Percentiles rank a stretch among this genome's conserved stretches.
Conservation (phyloP, 208 protist genomes). For the Trypanosoma theileri region DNA sequence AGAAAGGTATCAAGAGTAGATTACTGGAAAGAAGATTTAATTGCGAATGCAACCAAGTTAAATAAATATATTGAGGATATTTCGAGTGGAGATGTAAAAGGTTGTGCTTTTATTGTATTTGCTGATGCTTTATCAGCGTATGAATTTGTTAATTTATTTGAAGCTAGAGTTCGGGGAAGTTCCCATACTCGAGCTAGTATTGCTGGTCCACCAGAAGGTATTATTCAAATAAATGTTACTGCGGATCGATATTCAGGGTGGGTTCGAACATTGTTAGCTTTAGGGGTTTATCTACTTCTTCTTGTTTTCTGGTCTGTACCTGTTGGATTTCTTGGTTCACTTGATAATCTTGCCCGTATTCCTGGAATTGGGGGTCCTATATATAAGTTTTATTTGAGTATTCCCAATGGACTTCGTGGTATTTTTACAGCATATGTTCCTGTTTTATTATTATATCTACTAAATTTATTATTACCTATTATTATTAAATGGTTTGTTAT, state of each 20-base stretch:
- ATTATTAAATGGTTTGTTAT: constrained; percentile 66
- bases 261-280: constrained; percentile 49
- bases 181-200: constrained; percentile 53
- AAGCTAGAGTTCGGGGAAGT: constrained; percentile 37
- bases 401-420: constrained; percentile 44
- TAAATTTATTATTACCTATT: constrained; percentile 74
- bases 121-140: constrained; percentile 54
- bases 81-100: constrained; percentile 33
- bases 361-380: constrained; percentile 46
- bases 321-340: constrained; percentile 69
- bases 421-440: constrained; percentile 67
- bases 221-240: constrained; percentile 69
- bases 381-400: constrained; percentile 31
- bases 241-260: constrained; percentile 40
- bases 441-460: constrained; percentile 58
- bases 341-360: constrained; percentile 62
- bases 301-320: constrained; percentile 76
- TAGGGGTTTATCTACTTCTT: constrained; percentile 52
- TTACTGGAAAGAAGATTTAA: constrained; percentile 48
- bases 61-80: constrained; percentile 52
- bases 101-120: constrained; percentile 76
- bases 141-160: constrained; percentile 77
- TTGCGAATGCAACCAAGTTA: constrained; percentile 32
- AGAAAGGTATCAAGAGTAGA: constrained; percentile 49
- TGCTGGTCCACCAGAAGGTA: constrained; percentile 61